Base-by-base conservation (phyloP, 1,284 basidiomycete genomes). In the Trametes pubescens region DNA sequence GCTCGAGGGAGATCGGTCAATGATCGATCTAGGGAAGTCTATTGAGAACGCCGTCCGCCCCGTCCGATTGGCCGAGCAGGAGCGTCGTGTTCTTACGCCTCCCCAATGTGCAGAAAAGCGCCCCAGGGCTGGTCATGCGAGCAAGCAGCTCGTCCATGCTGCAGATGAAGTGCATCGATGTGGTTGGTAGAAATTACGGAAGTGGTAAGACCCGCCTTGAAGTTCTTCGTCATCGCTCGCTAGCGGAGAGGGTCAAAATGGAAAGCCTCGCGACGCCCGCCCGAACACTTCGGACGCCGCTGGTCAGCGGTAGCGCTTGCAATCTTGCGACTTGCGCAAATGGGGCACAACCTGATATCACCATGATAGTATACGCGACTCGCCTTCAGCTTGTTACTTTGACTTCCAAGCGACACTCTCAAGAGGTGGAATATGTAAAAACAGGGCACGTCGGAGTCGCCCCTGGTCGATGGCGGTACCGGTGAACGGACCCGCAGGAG, bases 11-110 rank as follows among this genome's bases (percentile, higher is more conserved):
- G 58, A 53, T 52, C 51, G 51, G 51, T 37, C 46, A 4, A 2
- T 22, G 52, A 49, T 55, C 59, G 59, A 61, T 61, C 52, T 55
- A 26, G 34, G 51, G 32, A 61, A 61, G 59, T 55, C 52, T 61
- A 61, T 55, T 61, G 32, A 16, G 52, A 55, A 38, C 44, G 11
- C 10, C 21, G 2, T 22, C 22, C 43, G 32, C 34, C 14, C 11
- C 35, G n/a, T 24, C 59, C 34, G 46, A 60, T 60, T 60, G 59
- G 59, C 51, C 34, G 46, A 6, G 18, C 5, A 16, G 7, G 29
- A 13, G 21, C n/a, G 24, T 2, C 34, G 32, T 16, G 51, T 22
- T 37, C 40, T 54, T 29, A 43, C 38, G 38, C 40, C 40, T 43
- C 52, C 43, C 32, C 13, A 37, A 48, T 48, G 21, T 5, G 56